Evolutionary conservation across 192 early-diverging fungal species (phyloP).

Genomic region (Chytriomyces hyalinus): DNA sequence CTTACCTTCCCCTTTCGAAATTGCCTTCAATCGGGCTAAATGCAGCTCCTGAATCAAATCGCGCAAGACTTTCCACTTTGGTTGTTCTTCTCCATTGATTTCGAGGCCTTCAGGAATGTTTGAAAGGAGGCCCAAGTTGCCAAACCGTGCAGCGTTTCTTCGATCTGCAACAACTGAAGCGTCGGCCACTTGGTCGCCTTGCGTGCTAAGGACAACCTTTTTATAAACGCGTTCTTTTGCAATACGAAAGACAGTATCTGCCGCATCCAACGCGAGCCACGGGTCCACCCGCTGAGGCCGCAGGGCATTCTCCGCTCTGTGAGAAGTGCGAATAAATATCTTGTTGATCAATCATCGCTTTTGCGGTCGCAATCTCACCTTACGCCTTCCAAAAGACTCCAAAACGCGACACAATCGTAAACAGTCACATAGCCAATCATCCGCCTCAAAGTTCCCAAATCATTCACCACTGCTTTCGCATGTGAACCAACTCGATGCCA

Average conservation of each 20-base stretch:
- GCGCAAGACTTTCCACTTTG: constrained; percentile 82
- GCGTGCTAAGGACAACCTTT: constrained; percentile 16
- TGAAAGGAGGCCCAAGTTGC: background rate
- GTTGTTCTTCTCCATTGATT: constrained; percentile 86
- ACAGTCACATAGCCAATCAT: constrained; percentile 76
- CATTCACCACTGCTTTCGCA: constrained; percentile 75
- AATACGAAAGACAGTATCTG: constrained; percentile 75
- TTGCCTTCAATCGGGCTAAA: constrained; percentile 49
- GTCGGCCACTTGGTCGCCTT: background rate
- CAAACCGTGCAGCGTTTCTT: constrained; percentile 14
- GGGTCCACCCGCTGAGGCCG: constrained; percentile 55
- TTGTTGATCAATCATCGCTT: too few species aligned
- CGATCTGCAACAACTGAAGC: background rate
- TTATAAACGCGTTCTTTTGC: constrained; percentile 60
- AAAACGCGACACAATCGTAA: constrained; percentile 89
- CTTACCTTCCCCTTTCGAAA: background rate
- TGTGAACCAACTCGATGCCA: constrained; percentile 83
- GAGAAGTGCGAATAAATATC: too few species aligned
- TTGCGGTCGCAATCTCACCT: too few species aligned
- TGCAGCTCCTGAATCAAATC: constrained; percentile 85
- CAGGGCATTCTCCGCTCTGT: constrained; percentile 58
- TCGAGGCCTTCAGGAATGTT: constrained; percentile 71
- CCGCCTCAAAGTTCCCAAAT: constrained; percentile 74
- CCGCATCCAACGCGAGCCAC: constrained; percentile 89
- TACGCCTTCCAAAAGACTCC: constrained; percentile 85